Conservation (phyloP, 352 stramenopile species). For the Pythium vanterpoolii region DNA sequence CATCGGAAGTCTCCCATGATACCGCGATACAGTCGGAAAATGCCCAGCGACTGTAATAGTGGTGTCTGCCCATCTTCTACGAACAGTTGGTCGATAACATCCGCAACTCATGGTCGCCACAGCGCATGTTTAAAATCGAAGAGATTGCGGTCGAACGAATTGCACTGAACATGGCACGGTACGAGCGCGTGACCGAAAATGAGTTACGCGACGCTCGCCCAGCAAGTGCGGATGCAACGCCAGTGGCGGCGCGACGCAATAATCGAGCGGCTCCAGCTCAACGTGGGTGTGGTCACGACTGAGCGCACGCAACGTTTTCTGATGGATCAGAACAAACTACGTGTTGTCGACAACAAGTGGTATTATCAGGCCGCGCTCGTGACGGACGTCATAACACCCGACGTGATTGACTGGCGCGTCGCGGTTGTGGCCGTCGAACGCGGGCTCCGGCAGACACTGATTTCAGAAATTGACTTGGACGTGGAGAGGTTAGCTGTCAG, state of each 20-base stretch:
- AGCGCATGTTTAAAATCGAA: conserved; percentile 21
- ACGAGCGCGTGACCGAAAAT: conserved; percentile 11
- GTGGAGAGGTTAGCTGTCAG: not conserved
- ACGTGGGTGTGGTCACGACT: conserved; percentile 11
- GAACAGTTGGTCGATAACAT: conserved; percentile 15
- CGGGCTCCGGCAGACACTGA: conserved; percentile 12
- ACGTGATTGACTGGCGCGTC: conserved; percentile 18
- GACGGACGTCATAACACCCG: conserved; percentile 9
- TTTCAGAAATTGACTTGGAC: conserved; percentile 1
- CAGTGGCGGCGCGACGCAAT: conserved; percentile 12
- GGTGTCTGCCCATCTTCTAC: conserved; percentile 19
- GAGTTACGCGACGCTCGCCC: conserved; percentile 13
- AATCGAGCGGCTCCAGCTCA: conserved; percentile 22
- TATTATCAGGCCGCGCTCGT: conserved; percentile 18
- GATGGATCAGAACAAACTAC: conserved; percentile 13
- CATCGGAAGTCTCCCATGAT: not conserved
- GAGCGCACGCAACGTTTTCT: conserved; percentile 12
- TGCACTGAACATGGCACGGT: conserved; percentile 5
- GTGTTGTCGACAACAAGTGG: conserved; percentile 15
- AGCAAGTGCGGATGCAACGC: conserved; percentile 16
- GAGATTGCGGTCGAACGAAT: conserved; percentile 4
- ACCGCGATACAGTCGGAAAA: not conserved
- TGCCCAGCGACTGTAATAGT: conserved; percentile 6
- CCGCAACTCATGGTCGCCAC: conserved; percentile 8
- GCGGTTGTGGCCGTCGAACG: conserved; percentile 13